phyloP scores from a whole-genome alignment of 108 stramenopile species.

The Cafeteria roenbergensis region DNA sequence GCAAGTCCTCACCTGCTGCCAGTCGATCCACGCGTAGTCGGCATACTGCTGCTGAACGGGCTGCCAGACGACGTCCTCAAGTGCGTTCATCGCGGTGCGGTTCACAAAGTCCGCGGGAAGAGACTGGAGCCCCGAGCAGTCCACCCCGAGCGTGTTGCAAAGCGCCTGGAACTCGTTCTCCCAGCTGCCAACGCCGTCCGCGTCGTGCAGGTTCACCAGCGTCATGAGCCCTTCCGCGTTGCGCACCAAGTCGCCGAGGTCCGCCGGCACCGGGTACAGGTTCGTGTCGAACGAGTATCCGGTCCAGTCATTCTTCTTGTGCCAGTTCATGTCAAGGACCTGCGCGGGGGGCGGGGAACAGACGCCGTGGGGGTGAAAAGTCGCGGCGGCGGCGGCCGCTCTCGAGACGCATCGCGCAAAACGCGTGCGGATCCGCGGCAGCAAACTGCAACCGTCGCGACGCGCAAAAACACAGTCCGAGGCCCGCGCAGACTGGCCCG shows the following conservation, averaged over 20 bases:
- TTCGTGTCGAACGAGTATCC: constrained; percentile 23
- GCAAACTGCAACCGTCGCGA: no score
- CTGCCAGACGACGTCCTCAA: constrained; percentile 16
- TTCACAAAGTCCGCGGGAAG: constrained; percentile 1
- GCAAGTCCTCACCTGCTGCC: no score
- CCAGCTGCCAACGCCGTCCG: constrained; percentile 6
- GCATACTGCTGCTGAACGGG: not conserved
- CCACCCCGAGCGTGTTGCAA: not conserved
- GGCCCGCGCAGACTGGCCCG: no score
- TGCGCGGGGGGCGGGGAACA: no score
- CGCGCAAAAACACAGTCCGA: no score
- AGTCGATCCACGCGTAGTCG: constrained; percentile 20
- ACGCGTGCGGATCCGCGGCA: no score
- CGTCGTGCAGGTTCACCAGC: constrained; percentile 26
- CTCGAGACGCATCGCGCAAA: no score
- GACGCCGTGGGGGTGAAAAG: no score
- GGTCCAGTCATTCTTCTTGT: constrained; percentile 23
- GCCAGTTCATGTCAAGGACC: constrained; percentile 33
- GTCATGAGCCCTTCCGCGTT: not conserved
- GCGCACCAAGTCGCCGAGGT: not conserved
- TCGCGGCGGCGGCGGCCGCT: no score
- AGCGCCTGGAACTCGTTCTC: constrained; percentile 12
- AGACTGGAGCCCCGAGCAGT: not conserved
- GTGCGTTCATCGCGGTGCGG: not conserved
- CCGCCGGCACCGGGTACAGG: constrained; percentile 11